Base-by-base conservation (phyloP, 768 basidiomycete genomes). In the Strobilomyces dryophilus region DNA sequence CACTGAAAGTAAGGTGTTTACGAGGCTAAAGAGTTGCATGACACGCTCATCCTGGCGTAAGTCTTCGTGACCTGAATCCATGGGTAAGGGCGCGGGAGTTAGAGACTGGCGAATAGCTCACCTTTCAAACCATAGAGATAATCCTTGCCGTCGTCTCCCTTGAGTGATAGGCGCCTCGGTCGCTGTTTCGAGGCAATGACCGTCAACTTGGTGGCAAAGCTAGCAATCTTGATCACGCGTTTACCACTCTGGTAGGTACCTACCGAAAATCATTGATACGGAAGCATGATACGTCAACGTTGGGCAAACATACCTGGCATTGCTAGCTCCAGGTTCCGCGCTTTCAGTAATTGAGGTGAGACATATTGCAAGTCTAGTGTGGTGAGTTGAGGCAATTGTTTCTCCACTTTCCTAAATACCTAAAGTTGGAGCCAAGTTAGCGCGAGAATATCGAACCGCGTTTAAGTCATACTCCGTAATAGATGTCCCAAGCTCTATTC, bases 401-500 rank as follows among this genome's bases (percentile, higher is more conserved):
- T 98, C 67, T 97, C 92, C 51, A 99, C 85, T 68, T 91, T 92
- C 71, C 92, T 91, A 79, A 98, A 98, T 31, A 98, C 89, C 91
- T 95, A 58, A 7, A 37, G 41, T 39, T 17, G 15, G 12, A 12
- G 54, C 43, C 27, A 35, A 40, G 47, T 59, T 20, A 53, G 35
- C 34, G 32, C 45, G 36, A 18, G 35, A 49, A 47, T 20, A 17
- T 14, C 35, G 32, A 29, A 39, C 12, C 9, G 35, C 5, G 20
- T n/a, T 69, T 5, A 1, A 34, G 39, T 20, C 85, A 57, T 65
- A 92, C 93, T 45, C 83, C 84, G 63, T 98, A 99, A 71, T 99
- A 99, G 26, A 98, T 94, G 63, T 98, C 97, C 97, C 97, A 99
- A 31, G 97, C 97, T 65, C 89, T 92, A 66, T 98, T 97, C 44